Evolutionary conservation across 2,329 filamentous ascomycete genomes (phyloP), one percentile per base, ranked within the genome.

Genomic region (Diaporthe ampelina): DNA sequence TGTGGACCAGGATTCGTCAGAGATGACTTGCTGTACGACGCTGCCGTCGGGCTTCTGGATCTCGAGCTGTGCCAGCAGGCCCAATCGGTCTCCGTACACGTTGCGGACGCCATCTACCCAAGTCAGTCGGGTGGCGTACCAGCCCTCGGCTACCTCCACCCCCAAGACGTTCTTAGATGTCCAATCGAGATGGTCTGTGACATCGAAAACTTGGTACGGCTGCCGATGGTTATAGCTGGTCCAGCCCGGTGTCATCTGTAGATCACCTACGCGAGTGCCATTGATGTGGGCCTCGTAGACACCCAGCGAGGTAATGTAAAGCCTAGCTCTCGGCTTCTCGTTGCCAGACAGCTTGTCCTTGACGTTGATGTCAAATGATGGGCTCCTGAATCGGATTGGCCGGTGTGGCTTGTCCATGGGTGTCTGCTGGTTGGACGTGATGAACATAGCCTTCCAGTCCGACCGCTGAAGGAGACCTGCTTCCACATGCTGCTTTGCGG

Each of bases 91-190:
- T 1, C 82, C 82, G 70, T 79, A 83, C 26, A 79, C 58, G 70
- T 82, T 82, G 5, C 82, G 77, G 6, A 67, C 59, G 0, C 80
- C 80, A 1, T 69, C 75, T 8, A 77, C 75, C 50, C 77, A 83
- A 9, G 81, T 81, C 5, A 88, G 79, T 6, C 85, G 80, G 9
- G 85, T 85, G n/a, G 82, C 78, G 63, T 84, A 90, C 88, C 88
- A 90, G 0, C 88, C 88, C 77, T 89, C 87, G 4, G 82, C 86
- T 8, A 89, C 85, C 26, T 86, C 84, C 1, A 87, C 83, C 0
- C 81, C 84, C 56, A 90, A 80, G 0, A 80, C 80, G 76, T 89
- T 89, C 15, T 74, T 63, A 1, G 81, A 81, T 0, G 77, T 56
- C 10, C 63, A 67, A 43, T 76, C 77, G 8, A 87, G 61, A 2